Evolutionary conservation across 371 early-diverging fungal species (phyloP).

Genomic region (Mortierella sp.): DNA sequence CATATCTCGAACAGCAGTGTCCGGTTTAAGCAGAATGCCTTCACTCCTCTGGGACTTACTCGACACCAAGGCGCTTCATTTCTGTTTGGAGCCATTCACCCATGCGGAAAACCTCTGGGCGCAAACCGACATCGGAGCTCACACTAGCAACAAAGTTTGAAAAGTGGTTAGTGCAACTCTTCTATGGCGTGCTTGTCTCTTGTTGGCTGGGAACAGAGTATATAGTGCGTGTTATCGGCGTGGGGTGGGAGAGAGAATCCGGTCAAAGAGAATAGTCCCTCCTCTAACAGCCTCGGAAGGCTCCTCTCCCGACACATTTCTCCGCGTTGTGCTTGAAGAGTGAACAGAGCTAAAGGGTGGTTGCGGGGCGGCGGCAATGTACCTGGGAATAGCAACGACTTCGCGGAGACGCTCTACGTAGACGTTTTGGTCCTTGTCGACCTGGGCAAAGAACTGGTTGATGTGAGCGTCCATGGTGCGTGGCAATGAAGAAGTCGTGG

Average conservation of each 20-base stretch:
- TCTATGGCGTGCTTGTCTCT: constrained; percentile 6
- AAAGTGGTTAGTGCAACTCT: neutral
- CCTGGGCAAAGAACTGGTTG: constrained; percentile 73
- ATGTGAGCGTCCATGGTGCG: constrained; percentile 39
- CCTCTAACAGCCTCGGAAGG: no score
- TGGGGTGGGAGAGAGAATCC: no score
- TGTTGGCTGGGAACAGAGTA: no score
- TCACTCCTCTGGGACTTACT: constrained; percentile 35
- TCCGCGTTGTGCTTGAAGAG: no score
- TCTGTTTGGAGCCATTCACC: constrained; percentile 85
- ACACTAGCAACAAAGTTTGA: constrained; percentile 67
- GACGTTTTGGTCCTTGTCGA: constrained; percentile 81
- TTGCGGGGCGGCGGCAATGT: constrained; percentile 27
- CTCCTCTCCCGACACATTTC: no score
- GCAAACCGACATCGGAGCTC: constrained; percentile 77
- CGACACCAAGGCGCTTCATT: constrained; percentile 81
- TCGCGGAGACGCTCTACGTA: constrained; percentile 89
- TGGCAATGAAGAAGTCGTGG: neutral
- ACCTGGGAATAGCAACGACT: constrained; percentile 93
- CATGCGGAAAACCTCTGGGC: constrained; percentile 92
- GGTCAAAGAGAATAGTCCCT: no score
- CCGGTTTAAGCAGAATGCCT: neutral
- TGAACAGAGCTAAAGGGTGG: no score
- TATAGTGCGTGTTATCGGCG: no score
- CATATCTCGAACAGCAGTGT: neutral